Base-by-base conservation (phyloP, 768 basidiomycete genomes). In the Phaeotremella skinneri region DNA sequence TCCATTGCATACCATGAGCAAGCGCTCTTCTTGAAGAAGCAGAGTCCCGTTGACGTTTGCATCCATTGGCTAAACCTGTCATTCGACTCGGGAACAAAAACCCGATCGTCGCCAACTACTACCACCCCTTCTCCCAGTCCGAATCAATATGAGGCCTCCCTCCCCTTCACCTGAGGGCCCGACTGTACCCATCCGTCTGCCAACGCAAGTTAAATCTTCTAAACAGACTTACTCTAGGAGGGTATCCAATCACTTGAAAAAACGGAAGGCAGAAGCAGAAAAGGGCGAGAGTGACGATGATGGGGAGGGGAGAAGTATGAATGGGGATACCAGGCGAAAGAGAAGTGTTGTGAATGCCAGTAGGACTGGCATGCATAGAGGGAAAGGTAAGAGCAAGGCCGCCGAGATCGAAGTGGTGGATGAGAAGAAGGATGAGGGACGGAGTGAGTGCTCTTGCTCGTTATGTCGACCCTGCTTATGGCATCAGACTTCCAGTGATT, bases 191-290 rank as follows among this genome's bases (percentile, higher is more conserved):
- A 41, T 26, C 14, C 47, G 53, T 23, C 56, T 54, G 13, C 21
- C 59, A 21, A 49, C 31, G 6, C 11, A 55, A 14, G 20, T 20
- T 4, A 50, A 25, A 9, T 25, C 27, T 9, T 27, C 59, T 14
- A 25, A 34, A 13, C 54, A 49, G 17, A 58, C 55, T 20, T 62
- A 62, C 25, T 62, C 61, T 29, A 42, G 56, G 20, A 27, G 50
- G 25, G 31, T 52, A 25, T 53, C 56, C 16, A 52, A 29, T 11
- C 56, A 58, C 16, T 37, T 47, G 23, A 47, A 57, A 20, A 62
- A 62, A 51, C 31, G 61, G 30, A 53, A 49, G 32, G 61, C 52
- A 2, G 49, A 62, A 50, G 55, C 52, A 7, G 34, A 7, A 45
- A 45, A 45, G 11, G 20, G 7, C 13, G 13, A 11, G 34, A 37